Evolutionary conservation across 208 protist genomes (phyloP).

Genomic region (Vickermania spadyakhi): DNA sequence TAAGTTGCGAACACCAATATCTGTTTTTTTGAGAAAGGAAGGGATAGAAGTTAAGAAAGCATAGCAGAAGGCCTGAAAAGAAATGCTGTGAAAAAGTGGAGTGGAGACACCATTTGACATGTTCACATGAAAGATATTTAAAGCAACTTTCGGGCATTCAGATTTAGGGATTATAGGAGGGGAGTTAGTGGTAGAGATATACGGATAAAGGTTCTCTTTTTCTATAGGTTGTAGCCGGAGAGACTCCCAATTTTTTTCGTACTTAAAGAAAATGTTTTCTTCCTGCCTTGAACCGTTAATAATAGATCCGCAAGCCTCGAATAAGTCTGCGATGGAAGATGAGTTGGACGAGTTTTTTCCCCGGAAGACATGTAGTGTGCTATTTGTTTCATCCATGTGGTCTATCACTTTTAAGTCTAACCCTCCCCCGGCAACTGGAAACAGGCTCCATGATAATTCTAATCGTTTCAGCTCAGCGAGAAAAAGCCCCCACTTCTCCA

Average conservation of each 20-base stretch:
- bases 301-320: slow-evolving; percentile 20
- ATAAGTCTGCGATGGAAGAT: slow-evolving; percentile 11
- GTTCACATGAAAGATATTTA: slow-evolving; percentile 52
- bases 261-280: neutral
- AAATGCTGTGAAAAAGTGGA: slow-evolving; percentile 45
- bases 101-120: slow-evolving; percentile 27
- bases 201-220: neutral
- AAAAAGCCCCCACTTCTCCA: neutral
- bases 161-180: slow-evolving; percentile 30
- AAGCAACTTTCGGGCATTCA: slow-evolving; percentile 36
- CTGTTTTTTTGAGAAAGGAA: slow-evolving; percentile 66
- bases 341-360: neutral
- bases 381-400: neutral
- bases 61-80: slow-evolving; percentile 63
- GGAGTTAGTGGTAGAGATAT: slow-evolving; percentile 3
- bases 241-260: neutral
- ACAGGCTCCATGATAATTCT: neutral
- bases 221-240: neutral
- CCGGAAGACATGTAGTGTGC: neutral
- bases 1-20: slow-evolving; percentile 64
- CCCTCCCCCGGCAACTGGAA: neutral
- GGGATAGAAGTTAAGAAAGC: slow-evolving; percentile 73
- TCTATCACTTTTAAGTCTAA: neutral
- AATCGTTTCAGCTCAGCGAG: neutral
- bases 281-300: slow-evolving; percentile 11